Percentiles rank a stretch among this genome's conserved stretches.
phyloP scores from a whole-genome alignment of 441 rosid genomes.

The Kokia cookei region DNA sequence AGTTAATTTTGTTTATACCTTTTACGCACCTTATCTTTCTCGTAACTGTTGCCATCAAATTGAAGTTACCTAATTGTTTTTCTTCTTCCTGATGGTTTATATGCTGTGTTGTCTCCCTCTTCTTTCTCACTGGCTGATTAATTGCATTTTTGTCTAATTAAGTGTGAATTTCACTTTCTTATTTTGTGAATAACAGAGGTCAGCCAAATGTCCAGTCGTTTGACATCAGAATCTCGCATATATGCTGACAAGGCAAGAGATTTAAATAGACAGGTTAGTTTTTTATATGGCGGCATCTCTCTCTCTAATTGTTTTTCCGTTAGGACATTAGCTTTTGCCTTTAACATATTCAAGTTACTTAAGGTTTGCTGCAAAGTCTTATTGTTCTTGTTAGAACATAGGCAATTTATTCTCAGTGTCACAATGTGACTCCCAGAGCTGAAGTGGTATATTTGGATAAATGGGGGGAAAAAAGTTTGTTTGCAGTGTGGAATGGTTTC shows the following conservation, averaged over 20 bases:
- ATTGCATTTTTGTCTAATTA: not conserved
- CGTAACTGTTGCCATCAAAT: not conserved
- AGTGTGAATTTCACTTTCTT: constrained; percentile 5
- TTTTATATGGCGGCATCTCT: not conserved
- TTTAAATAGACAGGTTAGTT: constrained; percentile 92
- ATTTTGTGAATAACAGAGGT: constrained; percentile 57
- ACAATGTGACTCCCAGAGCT: not conserved
- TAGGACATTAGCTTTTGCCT: not conserved
- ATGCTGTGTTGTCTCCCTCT: not conserved
- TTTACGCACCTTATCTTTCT: not conserved
- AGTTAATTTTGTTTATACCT: not conserved
- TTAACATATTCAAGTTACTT: not conserved
- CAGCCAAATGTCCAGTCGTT: constrained; percentile 95
- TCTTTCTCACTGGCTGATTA: not conserved
- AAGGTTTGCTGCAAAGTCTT: not conserved
- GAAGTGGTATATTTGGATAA: not conserved
- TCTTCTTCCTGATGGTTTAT: not conserved
- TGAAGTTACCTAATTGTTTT: not conserved
- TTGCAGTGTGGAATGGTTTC: not conserved
- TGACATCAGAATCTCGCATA: constrained; percentile 92
- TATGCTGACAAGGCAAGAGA: constrained; percentile 99
- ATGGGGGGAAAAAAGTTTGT: not conserved
- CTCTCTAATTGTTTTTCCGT: not conserved
- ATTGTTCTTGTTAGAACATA: not conserved
- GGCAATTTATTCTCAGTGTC: not conserved